Base-by-base conservation (phyloP, 208 protist genomes). In the Trypanosoma rangeli region DNA sequence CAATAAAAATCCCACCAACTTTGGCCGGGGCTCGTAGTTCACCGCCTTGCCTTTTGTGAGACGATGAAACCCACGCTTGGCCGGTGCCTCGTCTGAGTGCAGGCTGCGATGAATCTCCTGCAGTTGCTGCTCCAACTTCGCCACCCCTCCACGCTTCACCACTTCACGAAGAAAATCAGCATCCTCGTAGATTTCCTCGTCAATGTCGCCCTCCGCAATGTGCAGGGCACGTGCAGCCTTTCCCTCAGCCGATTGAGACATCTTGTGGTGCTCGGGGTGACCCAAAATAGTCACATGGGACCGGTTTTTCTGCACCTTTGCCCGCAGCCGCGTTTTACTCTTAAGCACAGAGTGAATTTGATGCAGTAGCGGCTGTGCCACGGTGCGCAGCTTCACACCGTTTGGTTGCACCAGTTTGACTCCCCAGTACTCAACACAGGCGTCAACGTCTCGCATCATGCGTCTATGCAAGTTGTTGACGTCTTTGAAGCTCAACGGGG, bases 171-270 rank as follows among this genome's bases (percentile, higher is more conserved):
- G 42, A 59, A 94, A 95, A 42, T 94, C 87, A 0, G 70, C 76
- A 76, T 95, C 90, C 35, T 95, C 82, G 61, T 87, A 94, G 28
- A 95, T 76, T 64, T 95, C 90, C 5, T 74, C 77, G 65, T 95
- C 90, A 16, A 87, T 73, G 67, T 95, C 87, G 15, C 90, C 90
- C 15, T 86, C 86, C 15, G 86, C 84, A 22, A 95, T 87, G 53
- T 75, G 75, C 63, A 92, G 44, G 12, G 86, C 90, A 5, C 87
- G 87, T 68, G 73, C 67, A 5, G 79, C 71, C 71, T 88, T 83
- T 24, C 71, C 76, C 31, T 80, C 78, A 33, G 62, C 77, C 3
- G 61, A 52, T n/a, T 70, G 66, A n/a, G 42, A 64, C 42, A 84
- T 80, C 15, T 64, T 68, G 44, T 84, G 61, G 74, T 93, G 90